Evolutionary conservation across 768 basidiomycete genomes (phyloP), one percentile per base, ranked within the genome.

Genomic region (Arthromyces matolae): DNA sequence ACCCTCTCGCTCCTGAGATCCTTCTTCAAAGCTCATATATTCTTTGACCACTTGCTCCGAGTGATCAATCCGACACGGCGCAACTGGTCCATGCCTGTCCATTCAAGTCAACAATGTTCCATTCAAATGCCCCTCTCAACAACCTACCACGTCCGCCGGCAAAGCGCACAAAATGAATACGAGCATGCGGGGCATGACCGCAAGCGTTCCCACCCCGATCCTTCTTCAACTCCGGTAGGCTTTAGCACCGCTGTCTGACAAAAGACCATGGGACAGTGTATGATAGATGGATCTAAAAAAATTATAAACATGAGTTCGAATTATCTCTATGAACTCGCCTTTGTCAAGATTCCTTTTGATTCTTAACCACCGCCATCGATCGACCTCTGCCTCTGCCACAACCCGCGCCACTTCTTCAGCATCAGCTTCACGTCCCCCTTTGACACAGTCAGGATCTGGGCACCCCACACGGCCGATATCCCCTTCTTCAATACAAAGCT

Each of bases 81-180:
- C 76, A 41, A 86, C 76, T 2, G 88, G 81, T 2, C 93, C 93
- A 61, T 95, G 93, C 92, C 88, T 89, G 49, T 16, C 28, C 16
- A 45, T 52, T 45, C 25, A 37, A 48, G 31, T 16, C 14, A 33
- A 12, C 41, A 42, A 43, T 49, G 48, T 49, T 42, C 41, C 41
- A 49, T 43, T 42, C 34, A 19, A 42, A 32, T 5, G 24, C 29
- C 24, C 19, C 16, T 34, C 23, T 33, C 19, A 27, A 13, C 25
- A 35, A 50, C 74, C 53, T 58, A 86, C 89, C 93, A 95, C 40
- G 87, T 86, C 35, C 82, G 77, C 53, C 76, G 78, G 62, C 93
- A 96, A 55, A 86, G 86, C 3, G 81, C 77, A 64, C 93, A 94
- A 61, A 94, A 94, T 0, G 84, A 83, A 65, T 80, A 93, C 4